phyloP scores from a whole-genome alignment of 352 stramenopile genomes.

The Paralagenidium karlingii region DNA sequence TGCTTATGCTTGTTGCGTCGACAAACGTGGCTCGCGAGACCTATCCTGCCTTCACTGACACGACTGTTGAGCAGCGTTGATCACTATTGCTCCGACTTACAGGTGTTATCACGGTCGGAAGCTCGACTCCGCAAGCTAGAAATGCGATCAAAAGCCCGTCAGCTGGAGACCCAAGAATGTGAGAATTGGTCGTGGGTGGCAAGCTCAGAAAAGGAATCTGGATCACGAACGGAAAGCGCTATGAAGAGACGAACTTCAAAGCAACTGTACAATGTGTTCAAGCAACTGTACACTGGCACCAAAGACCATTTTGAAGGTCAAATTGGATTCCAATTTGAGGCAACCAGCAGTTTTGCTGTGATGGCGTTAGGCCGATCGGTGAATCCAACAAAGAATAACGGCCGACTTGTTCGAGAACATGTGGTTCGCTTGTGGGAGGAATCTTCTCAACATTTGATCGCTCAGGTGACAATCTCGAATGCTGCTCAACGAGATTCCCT shows the following conservation, averaged over 20 bases:
- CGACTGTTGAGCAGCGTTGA: conserved; percentile 52
- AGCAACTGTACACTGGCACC: conserved; percentile 78
- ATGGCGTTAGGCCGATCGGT: conserved; percentile 72
- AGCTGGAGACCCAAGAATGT: conserved; percentile 51
- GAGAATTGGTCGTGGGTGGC: too few species aligned
- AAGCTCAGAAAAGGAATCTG: too few species aligned
- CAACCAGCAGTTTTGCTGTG: conserved; percentile 65
- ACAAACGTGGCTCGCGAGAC: conserved; percentile 62
- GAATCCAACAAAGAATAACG: conserved; percentile 48
- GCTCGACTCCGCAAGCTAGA: conserved; percentile 53
- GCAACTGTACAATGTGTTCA: conserved; percentile 79
- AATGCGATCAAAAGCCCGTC: conserved; percentile 30
- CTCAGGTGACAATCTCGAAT: conserved; percentile 41
- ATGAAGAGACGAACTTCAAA: conserved; percentile 41
- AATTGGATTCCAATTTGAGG: conserved; percentile 84
- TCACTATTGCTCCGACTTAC: conserved; percentile 57
- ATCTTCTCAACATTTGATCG: conserved; percentile 49
- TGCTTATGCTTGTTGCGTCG: conserved; percentile 69
- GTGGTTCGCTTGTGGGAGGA: conserved; percentile 79
- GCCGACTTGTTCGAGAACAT: conserved; percentile 52
- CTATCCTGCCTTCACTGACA: conserved; percentile 49
- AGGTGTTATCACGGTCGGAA: conserved; percentile 46
- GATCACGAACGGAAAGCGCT: too few species aligned
- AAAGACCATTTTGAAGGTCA: conserved; percentile 85
- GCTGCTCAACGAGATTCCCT: conserved; percentile 55